Percentiles rank a stretch among this genome's conserved stretches.
Evolutionary conservation across 169 alveolate species (phyloP).

Genomic region (Eimeria maxima): DNA sequence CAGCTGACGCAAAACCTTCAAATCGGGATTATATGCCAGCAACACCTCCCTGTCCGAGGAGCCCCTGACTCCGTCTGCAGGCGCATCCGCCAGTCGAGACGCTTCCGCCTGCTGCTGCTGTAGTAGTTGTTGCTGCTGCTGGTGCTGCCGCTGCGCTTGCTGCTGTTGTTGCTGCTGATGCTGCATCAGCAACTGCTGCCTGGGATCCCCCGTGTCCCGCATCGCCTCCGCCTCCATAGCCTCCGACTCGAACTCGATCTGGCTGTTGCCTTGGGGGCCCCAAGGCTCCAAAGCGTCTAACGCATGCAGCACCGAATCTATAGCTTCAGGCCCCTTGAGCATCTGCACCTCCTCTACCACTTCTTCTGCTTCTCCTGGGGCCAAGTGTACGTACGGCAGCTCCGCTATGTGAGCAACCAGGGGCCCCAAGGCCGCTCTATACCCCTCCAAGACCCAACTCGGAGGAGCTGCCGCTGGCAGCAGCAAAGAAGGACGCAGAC

Average conservation of each 20-base stretch:
- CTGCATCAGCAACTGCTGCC: constrained; percentile 51
- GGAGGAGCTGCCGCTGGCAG: neutral
- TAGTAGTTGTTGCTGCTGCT: neutral
- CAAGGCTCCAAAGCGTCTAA: constrained; percentile 11
- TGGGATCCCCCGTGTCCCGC: constrained; percentile 39
- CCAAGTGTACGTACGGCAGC: constrained; percentile 3
- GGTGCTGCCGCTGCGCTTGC: constrained; percentile 24
- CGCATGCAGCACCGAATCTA: constrained; percentile 7
- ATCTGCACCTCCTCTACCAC: constrained; percentile 7
- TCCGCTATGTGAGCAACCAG: constrained; percentile 25
- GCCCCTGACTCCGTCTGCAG: neutral
- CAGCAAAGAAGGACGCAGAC: constrained; percentile 13
- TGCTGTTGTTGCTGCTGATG: constrained; percentile 37
- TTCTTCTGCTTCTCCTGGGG: constrained; percentile 49
- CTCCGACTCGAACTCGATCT: neutral
- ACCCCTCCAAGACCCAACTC: neutral
- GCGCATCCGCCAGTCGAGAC: neutral
- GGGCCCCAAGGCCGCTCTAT: constrained; percentile 35
- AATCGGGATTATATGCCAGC: constrained; percentile 69
- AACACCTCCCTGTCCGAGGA: constrained; percentile 8
- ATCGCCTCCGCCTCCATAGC: constrained; percentile 46
- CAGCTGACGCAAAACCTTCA: constrained; percentile 67
- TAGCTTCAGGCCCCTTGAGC: neutral
- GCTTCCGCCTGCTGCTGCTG: constrained; percentile 19
- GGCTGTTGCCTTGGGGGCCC: neutral